Evolutionary conservation across 1,284 basidiomycete genomes (phyloP).

Genomic region (Ganoderma sp.): DNA sequence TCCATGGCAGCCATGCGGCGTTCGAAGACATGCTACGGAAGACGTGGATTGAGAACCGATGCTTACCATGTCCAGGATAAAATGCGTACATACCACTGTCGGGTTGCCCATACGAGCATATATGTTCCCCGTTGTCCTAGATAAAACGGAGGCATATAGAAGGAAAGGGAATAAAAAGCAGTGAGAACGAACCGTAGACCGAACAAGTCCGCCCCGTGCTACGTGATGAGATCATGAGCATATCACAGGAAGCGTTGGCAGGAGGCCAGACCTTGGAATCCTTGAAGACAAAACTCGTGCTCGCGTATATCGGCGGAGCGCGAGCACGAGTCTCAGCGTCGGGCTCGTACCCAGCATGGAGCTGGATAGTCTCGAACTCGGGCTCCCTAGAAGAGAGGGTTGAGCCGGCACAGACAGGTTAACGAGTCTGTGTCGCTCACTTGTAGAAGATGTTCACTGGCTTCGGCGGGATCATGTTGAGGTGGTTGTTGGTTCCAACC

Average conservation of each 20-base stretch:
- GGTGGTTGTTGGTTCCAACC: conserved; percentile 42
- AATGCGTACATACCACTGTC: conserved; percentile 63
- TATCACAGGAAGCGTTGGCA: neutral
- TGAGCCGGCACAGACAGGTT: neutral
- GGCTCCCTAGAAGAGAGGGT: conserved; percentile 51
- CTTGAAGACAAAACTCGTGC: conserved; percentile 83
- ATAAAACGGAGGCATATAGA: neutral
- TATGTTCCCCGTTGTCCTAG: conserved; percentile 71
- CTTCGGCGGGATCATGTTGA: conserved; percentile 15
- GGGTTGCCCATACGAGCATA: conserved; percentile 88
- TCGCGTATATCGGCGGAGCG: conserved; percentile 83
- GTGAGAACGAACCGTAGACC: conserved; percentile 57
- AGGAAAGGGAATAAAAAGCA: neutral
- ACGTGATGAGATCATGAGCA: conserved; percentile 8
- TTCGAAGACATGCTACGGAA: conserved; percentile 80
- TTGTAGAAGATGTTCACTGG: conserved; percentile 11
- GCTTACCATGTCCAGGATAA: no score
- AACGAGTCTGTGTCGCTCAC: conserved; percentile 9
- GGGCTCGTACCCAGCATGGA: conserved; percentile 81
- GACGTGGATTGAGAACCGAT: neutral
- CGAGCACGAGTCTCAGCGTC: conserved; percentile 81
- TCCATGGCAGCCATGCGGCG: conserved; percentile 85
- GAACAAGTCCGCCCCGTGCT: conserved; percentile 88
- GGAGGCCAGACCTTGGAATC: conserved; percentile 63
- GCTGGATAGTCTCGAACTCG: conserved; percentile 83